A percentile compares a stretch with the other conserved stretches of the same genome.
phyloP scores from a whole-genome alignment of 2,329 filamentous ascomycete species.

The Cladosporium austrohemisphaericum region DNA sequence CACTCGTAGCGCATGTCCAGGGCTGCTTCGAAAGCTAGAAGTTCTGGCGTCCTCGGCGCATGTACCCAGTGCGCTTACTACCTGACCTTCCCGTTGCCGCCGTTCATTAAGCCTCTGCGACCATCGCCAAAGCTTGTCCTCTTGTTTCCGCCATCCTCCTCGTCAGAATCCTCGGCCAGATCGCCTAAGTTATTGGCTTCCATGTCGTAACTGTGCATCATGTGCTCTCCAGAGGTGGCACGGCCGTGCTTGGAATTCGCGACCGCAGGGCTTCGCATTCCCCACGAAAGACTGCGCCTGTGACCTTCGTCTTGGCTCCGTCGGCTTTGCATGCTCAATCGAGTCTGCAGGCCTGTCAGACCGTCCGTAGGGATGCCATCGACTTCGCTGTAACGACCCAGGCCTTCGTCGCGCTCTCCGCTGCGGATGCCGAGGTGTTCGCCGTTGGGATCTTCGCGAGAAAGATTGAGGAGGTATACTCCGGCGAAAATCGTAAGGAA shows the following conservation, averaged over 20 bases:
- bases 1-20: too few relatives aligned
- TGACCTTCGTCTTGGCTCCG: conserved; percentile 59
- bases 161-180: conserved; percentile 72
- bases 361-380: conserved; percentile 89
- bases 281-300: conserved; percentile 54
- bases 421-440: conserved; percentile 54
- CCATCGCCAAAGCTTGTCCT: conserved; percentile 33
- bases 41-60: not conserved
- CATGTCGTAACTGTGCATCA: conserved; percentile 87
- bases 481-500: conserved; percentile 94
- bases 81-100: conserved; percentile 10
- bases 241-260: conserved; percentile 44
- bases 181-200: conserved; percentile 70
- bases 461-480: conserved; percentile 95
- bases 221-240: conserved; percentile 51
- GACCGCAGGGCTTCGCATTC: conserved; percentile 43
- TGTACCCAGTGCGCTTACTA: not conserved
- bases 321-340: conserved; percentile 87
- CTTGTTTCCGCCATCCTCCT: conserved; percentile 43
- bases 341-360: conserved; percentile 82
- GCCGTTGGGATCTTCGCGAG: conserved; percentile 82
- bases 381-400: conserved; percentile 44
- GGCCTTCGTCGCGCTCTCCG: conserved; percentile 46
- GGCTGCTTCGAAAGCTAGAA: too few relatives aligned
- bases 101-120: conserved; percentile 2